phyloP scores from a whole-genome alignment of 2,329 filamentous ascomycete genomes.

The Teratosphaeria destructans region DNA sequence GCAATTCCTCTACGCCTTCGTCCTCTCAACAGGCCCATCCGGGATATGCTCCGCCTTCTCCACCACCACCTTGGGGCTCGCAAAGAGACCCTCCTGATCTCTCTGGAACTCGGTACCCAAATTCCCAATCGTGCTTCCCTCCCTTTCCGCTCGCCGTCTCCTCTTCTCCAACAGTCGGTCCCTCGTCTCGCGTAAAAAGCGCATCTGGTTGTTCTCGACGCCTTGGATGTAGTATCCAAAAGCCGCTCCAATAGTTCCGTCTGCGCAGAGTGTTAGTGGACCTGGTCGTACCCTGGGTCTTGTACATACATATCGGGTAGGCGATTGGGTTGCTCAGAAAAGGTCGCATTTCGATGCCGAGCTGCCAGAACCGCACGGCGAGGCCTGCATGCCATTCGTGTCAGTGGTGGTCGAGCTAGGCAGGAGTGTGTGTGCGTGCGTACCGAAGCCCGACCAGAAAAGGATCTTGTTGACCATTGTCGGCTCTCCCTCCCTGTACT shows the following conservation, averaged over 20 bases:
- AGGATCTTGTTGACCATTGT: constrained; percentile 49
- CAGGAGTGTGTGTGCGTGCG: constrained; percentile 2
- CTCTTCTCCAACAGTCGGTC: constrained; percentile 79
- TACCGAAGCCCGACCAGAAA: constrained; percentile 91
- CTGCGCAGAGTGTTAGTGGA: neutral
- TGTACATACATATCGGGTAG: constrained; percentile 60
- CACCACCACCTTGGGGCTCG: constrained; percentile 10
- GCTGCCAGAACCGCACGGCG: constrained; percentile 86
- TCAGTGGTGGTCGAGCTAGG: neutral
- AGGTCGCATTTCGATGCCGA: constrained; percentile 96
- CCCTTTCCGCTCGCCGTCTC: constrained; percentile 60
- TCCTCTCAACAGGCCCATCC: constrained; percentile 8
- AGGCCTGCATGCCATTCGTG: constrained; percentile 51
- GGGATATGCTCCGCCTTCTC: constrained; percentile 4
- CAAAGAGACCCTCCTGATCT: constrained; percentile 22
- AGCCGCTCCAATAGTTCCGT: constrained; percentile 72
- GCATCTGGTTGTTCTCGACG: constrained; percentile 72
- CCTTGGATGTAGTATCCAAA: constrained; percentile 97
- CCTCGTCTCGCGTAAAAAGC: constrained; percentile 68
- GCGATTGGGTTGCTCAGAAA: constrained; percentile 79
- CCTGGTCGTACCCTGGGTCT: neutral
- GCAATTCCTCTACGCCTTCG: constrained; percentile 2
- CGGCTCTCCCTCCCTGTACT: constrained; percentile 8
- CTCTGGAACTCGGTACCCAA: constrained; percentile 22
- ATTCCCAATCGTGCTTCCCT: constrained; percentile 35